Percentiles rank a stretch among this genome's conserved stretches.
These are phyloP conservation scores for Colletotrichum shisoi DNA, from an alignment of 2,329 filamentous ascomycete species.

Conservation along the genomic window DNA sequence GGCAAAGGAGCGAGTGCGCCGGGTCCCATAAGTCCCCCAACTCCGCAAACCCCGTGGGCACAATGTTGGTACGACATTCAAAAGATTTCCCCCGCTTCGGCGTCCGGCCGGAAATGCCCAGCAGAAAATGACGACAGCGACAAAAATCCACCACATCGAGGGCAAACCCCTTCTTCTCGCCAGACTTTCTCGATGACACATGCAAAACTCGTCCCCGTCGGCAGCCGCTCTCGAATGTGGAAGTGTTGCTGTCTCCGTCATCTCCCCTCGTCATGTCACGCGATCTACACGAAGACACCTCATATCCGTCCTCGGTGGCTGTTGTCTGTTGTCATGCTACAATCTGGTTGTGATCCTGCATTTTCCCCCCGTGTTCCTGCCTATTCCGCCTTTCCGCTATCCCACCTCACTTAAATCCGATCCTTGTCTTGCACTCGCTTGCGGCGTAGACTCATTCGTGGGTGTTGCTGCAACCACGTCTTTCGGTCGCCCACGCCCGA, in stretches of 20 bases:
- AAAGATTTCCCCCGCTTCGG: slow-evolving; percentile 2
- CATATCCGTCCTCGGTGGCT: background rate
- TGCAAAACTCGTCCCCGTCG: background rate
- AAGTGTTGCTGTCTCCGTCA: background rate
- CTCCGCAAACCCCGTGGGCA: background rate
- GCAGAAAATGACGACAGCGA: background rate
- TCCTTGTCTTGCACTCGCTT: slow-evolving; percentile 18
- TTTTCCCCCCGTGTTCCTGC: background rate
- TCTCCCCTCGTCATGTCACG: background rate
- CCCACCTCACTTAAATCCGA: background rate
- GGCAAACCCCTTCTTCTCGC: background rate
- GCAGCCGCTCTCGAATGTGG: background rate
- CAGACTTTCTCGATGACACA: background rate
- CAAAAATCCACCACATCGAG: background rate
- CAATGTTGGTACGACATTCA: too few species aligned
- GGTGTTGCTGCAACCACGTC: background rate
- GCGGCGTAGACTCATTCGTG: background rate
- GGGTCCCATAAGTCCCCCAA: background rate
- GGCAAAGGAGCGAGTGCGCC: background rate
- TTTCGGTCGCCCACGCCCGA: background rate
- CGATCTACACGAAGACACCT: background rate
- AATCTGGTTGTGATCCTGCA: background rate
- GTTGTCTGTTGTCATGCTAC: background rate
- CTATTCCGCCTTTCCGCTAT: background rate
- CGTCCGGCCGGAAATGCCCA: background rate